These are phyloP conservation scores for Kickxella alabastrina DNA, from an alignment of 192 early-diverging fungal species.

Conservation along the genomic window DNA sequence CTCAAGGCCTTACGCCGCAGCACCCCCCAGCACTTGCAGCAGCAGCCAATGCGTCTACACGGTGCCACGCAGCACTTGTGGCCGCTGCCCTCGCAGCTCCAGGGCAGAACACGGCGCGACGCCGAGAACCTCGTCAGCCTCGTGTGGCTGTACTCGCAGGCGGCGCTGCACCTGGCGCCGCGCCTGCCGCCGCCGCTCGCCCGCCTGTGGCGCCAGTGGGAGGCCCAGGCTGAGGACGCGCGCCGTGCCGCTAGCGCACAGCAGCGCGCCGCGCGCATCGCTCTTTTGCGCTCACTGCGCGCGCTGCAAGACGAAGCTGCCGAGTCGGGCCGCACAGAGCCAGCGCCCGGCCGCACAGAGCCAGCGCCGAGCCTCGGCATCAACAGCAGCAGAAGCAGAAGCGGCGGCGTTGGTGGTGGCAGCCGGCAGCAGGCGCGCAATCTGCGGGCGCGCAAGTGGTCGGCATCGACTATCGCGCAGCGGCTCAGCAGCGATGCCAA, in stretches of 20 bases:
- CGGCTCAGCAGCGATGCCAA: neutral
- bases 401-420: too few species aligned
- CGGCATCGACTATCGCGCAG: neutral
- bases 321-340: too few species aligned
- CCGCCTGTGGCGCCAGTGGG: conserved; percentile 20
- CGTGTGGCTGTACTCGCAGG: conserved; percentile 19
- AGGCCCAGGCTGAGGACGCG: neutral
- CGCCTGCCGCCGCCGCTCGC: conserved; percentile 14
- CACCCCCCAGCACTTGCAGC: too few species aligned
- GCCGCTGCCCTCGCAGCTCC: conserved; percentile 1
- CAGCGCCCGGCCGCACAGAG: too few species aligned
- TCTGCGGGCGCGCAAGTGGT: conserved; percentile 7
- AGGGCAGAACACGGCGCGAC: conserved; percentile 7
- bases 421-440: too few species aligned
- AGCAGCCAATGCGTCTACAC: too few species aligned
- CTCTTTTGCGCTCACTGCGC: conserved; percentile 11
- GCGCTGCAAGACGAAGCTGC: too few species aligned
- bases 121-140: conserved; percentile 13
- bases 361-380: too few species aligned
- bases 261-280: neutral
- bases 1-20: too few species aligned
- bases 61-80: conserved; percentile 6
- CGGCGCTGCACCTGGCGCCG: neutral
- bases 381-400: too few species aligned
- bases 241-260: too few species aligned